Percentiles rank a stretch among this genome's conserved stretches.
Conservation (phyloP, 495 filamentous ascomycete species). For the Penicillium egyptiacum region DNA sequence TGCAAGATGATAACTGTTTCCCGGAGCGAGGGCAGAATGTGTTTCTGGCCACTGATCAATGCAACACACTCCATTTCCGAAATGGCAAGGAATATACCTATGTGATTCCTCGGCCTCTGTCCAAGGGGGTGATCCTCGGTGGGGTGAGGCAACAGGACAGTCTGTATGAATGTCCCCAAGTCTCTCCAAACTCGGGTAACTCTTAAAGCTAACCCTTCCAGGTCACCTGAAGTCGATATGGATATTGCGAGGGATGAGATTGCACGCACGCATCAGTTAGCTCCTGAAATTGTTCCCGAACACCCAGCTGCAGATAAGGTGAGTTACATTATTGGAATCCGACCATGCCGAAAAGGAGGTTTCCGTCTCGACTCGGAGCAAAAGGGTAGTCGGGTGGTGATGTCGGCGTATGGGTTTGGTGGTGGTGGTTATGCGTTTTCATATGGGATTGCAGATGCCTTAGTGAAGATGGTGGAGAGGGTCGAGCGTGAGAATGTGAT, state of each 20-base stretch:
- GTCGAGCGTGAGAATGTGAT: slow-evolving; percentile 39
- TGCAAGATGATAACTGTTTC: slow-evolving; percentile 41
- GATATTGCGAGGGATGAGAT: slow-evolving; percentile 44
- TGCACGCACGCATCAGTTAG: slow-evolving; percentile 41
- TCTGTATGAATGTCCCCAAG: slow-evolving; percentile 28
- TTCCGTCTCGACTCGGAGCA: slow-evolving; percentile 41
- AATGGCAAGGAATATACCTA: slow-evolving; percentile 53
- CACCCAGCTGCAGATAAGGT: slow-evolving; percentile 32
- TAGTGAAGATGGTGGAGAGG: slow-evolving; percentile 42
- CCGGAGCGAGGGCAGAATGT: slow-evolving; percentile 48
- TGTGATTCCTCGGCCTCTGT: slow-evolving; percentile 48
- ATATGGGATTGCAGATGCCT: slow-evolving; percentile 42
- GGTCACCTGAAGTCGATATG: slow-evolving; percentile 40
- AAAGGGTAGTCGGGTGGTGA: slow-evolving; percentile 26
- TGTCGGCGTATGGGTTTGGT: slow-evolving; percentile 48
- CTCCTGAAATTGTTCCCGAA: slow-evolving; percentile 41
- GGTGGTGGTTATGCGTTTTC: slow-evolving; percentile 48
- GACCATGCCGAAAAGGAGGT: slow-evolving; percentile 39
- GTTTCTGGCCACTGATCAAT: slow-evolving; percentile 35
- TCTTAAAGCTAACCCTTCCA: slow-evolving; percentile 9
- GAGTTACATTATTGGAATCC: slow-evolving; percentile 45
- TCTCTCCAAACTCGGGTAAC: neutral
- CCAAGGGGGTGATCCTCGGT: slow-evolving; percentile 46
- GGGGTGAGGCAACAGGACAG: slow-evolving; percentile 46
- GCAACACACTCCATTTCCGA: slow-evolving; percentile 40